Evolutionary conservation across 1,139 yeast species (phyloP), one percentile per base, ranked within the genome.

Genomic region (Meyerozyma smithsonii): DNA sequence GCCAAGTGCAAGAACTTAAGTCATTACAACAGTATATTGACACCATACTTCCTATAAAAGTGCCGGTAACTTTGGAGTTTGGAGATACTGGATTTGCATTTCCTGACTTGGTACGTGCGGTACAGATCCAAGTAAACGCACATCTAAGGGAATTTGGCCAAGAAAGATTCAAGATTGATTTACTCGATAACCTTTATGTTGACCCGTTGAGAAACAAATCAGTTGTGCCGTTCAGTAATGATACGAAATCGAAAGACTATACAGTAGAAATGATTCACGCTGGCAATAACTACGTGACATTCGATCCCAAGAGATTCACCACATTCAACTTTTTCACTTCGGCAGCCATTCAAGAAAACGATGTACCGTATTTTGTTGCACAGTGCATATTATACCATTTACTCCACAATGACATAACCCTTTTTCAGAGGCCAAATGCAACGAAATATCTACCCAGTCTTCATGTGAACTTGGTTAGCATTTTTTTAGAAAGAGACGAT

Each of bases 81-180:
- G 66, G 64, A 0, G 72, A 72, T 40, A 49, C 50, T 11, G 70
- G 72, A 2, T 66, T 74, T 44, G 44, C 48, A 7, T 68, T 77
- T 38, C 80, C 80, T 0, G 82, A 77, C 49, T 52, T 76, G 28
- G 60, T 60, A 1, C 55, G 55, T 19, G 77, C 81, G 1, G 48
- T 71, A 0, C 70, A 67, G 38, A 42, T 61, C 2, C 81, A 77
- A 49, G 41, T 74, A 1, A 61, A 66, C 36, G 25, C 40, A 4
- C 63, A 58, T 40, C 38, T 56, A 28, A 24, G 14, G 8, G 33
- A 37, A 12, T 23, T 46, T 15, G 44, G 42, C n/a, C 47, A 48
- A 3, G 37, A 26, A 2, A 43, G 46, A 15, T 41, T 55, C 28
- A 37, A 43, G 5, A 35, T 61, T 11, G 39, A 44, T 20, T 34